These are phyloP conservation scores for Rhodotorula sp. DNA, from an alignment of 1,284 basidiomycete genomes.

Conservation along the genomic window DNA sequence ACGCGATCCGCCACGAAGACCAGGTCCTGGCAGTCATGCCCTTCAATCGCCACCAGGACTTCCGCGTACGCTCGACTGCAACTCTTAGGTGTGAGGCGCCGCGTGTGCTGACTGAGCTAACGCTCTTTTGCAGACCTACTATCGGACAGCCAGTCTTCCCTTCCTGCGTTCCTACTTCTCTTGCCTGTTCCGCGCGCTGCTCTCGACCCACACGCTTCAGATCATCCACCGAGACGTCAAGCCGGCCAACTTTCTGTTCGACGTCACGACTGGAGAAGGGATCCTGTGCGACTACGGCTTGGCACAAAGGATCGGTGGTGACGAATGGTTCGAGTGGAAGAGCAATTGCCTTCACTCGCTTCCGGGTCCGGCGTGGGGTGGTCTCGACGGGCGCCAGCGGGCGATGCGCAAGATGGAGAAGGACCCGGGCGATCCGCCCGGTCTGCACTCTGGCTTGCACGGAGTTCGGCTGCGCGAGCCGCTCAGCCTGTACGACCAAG, in stretches of 20 bases:
- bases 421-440: conserved; percentile 8
- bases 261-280: conserved; percentile 77
- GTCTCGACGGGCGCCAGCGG: conserved; percentile 27
- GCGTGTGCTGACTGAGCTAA: not conserved
- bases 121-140: conserved; percentile 62
- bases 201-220: conserved; percentile 80
- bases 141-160: conserved; percentile 59
- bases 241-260: conserved; percentile 96
- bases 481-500: conserved; percentile 29
- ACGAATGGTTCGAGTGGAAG: conserved; percentile 43
- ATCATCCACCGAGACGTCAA: conserved; percentile 98
- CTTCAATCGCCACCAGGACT: conserved; percentile 88
- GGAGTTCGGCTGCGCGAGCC: conserved; percentile 28
- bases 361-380: conserved; percentile 38
- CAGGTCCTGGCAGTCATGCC: conserved; percentile 96
- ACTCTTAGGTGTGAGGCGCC: no score
- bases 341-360: conserved; percentile 44
- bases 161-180: conserved; percentile 85
- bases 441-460: conserved; percentile 31
- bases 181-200: conserved; percentile 84
- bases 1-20: conserved; percentile 85
- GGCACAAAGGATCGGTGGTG: conserved; percentile 58
- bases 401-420: conserved; percentile 9
- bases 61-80: conserved; percentile 63
- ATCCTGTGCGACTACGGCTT: conserved; percentile 94